These are phyloP conservation scores for Cymbopogon flexuosus DNA, from an alignment of 202 grass and related monocot species.

Conservation along the genomic window DNA sequence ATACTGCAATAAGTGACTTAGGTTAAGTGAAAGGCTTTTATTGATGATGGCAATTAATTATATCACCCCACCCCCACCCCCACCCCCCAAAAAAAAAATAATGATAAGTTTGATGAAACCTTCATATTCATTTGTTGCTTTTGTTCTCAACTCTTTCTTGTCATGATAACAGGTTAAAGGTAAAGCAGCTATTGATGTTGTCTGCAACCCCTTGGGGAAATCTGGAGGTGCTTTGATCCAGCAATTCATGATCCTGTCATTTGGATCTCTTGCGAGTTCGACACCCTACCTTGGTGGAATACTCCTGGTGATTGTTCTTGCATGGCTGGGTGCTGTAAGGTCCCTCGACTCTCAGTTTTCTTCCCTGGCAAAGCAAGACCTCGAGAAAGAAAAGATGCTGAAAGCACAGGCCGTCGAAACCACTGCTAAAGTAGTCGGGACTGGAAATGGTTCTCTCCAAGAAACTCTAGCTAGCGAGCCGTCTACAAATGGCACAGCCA, in stretches of 20 bases:
- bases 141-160: constrained; percentile 8
- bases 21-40: background rate
- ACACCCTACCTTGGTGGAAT: constrained; percentile 98
- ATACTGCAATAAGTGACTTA: background rate
- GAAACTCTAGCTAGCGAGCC: constrained; percentile 39
- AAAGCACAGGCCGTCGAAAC: constrained; percentile 49
- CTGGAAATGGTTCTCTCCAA: constrained; percentile 51
- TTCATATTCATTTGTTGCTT: constrained; percentile 1
- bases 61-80: background rate
- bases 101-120: background rate
- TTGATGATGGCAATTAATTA: background rate
- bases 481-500: constrained; percentile 39
- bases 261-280: constrained; percentile 88
- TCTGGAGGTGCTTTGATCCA: constrained; percentile 96
- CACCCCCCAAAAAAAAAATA: background rate
- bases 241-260: constrained; percentile 97
- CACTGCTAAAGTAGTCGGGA: constrained; percentile 39
- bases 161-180: constrained; percentile 72
- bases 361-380: constrained; percentile 78
- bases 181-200: constrained; percentile 96
- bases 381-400: constrained; percentile 64
- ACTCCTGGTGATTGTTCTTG: constrained; percentile 83
- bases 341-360: constrained; percentile 93
- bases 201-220: constrained; percentile 97
- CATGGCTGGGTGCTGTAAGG: constrained; percentile 75